phyloP scores from a whole-genome alignment of 768 basidiomycete species.

The Lentinula boryana region DNA sequence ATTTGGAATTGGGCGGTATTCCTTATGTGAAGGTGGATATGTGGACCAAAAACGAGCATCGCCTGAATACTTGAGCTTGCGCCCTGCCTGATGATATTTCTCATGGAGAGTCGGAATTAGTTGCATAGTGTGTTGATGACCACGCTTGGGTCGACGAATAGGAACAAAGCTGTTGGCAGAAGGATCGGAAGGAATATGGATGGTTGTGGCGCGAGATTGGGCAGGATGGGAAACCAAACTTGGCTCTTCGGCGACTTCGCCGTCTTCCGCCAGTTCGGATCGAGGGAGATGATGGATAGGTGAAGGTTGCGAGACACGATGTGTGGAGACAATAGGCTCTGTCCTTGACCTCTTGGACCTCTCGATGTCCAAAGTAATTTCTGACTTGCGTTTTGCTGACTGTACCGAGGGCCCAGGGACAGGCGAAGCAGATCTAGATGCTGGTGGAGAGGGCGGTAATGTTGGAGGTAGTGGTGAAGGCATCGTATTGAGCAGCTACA shows the following conservation, averaged over 20 bases:
- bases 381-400: constrained; percentile 37
- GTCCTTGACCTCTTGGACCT: constrained; percentile 42
- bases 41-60: constrained; percentile 76
- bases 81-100: constrained; percentile 63
- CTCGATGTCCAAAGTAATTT: constrained; percentile 31
- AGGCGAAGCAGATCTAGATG: constrained; percentile 44
- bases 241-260: constrained; percentile 46
- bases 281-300: constrained; percentile 19
- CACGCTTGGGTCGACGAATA: constrained; percentile 62
- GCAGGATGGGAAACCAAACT: constrained; percentile 15
- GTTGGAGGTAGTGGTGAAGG: constrained; percentile 35
- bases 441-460: constrained; percentile 46
- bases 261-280: constrained; percentile 46
- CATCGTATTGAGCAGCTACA: constrained; percentile 37
- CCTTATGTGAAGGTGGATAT: constrained; percentile 56
- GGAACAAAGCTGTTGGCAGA: constrained; percentile 38
- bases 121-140: constrained; percentile 29
- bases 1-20: constrained; percentile 54
- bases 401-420: constrained; percentile 26
- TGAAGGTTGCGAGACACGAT: constrained; percentile 11
- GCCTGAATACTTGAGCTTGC: constrained; percentile 79
- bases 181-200: constrained; percentile 13
- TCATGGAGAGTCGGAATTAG: constrained; percentile 39
- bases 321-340: constrained; percentile 14
- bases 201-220: constrained; percentile 11